A percentile compares a stretch with the other conserved stretches of the same genome.
Conservation (phyloP, 2,329 filamentous ascomycete species). For the Epichloe gansuensis region DNA sequence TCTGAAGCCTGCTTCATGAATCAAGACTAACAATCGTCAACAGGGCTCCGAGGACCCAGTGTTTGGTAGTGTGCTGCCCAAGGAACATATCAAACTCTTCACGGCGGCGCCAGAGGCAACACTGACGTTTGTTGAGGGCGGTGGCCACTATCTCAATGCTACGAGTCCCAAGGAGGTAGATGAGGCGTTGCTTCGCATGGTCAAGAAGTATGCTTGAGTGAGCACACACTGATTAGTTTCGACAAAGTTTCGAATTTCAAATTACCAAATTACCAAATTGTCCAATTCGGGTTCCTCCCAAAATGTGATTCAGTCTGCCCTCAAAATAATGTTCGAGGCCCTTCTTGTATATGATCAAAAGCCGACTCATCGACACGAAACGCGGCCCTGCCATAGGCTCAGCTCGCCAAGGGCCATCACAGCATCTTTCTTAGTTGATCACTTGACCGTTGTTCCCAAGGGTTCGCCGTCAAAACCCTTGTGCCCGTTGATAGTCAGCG, state of each 20-base stretch:
- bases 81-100: constrained; percentile 40
- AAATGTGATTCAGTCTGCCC: neutral
- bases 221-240: neutral
- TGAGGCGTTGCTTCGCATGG: constrained; percentile 31
- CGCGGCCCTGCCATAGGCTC: too few relatives aligned
- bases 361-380: too few relatives aligned
- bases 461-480: neutral
- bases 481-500: neutral
- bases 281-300: neutral
- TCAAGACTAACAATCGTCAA: neutral
- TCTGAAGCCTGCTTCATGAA: neutral
- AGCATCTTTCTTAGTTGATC: too few relatives aligned
- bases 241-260: neutral
- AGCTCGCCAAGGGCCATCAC: too few relatives aligned
- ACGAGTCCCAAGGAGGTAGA: constrained; percentile 35
- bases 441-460: too few relatives aligned
- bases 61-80: constrained; percentile 26
- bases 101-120: constrained; percentile 31
- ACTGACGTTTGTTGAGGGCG: constrained; percentile 30
- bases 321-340: neutral
- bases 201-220: constrained; percentile 19
- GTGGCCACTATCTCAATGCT: constrained; percentile 36
- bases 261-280: too few relatives aligned
- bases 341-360: too few relatives aligned
- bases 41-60: constrained; percentile 35